A percentile compares a stretch with the other conserved stretches of the same genome.
These are phyloP conservation scores for Aspergillus udagawae DNA, from an alignment of 2,329 filamentous ascomycete genomes.

Conservation along the genomic window DNA sequence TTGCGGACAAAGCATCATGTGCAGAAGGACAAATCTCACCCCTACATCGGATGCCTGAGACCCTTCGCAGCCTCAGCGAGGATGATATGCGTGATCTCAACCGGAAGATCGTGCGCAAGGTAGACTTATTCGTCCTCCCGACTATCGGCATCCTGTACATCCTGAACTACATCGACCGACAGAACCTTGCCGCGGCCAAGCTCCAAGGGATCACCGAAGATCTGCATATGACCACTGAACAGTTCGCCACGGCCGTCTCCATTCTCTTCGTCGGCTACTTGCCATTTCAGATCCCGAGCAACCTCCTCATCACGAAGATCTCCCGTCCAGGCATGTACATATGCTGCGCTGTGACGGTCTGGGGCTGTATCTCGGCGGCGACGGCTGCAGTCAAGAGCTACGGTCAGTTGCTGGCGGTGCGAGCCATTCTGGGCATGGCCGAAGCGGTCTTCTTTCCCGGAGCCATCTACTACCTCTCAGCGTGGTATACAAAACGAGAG, in stretches of 20 bases:
- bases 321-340: slow-evolving; percentile 51
- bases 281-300: slow-evolving; percentile 42
- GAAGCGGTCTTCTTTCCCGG: too few species aligned
- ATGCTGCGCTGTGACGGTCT: slow-evolving; percentile 53
- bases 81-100: slow-evolving; percentile 22
- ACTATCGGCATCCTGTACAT: slow-evolving; percentile 38
- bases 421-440: slow-evolving; percentile 49
- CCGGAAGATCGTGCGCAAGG: slow-evolving; percentile 23
- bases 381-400: slow-evolving; percentile 53
- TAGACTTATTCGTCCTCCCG: slow-evolving; percentile 29
- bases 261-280: slow-evolving; percentile 16
- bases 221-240: slow-evolving; percentile 32
- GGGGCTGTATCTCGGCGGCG: slow-evolving; percentile 58
- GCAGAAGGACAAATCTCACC: slow-evolving; percentile 8
- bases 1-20: too few species aligned
- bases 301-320: slow-evolving; percentile 50
- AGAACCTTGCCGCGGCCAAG: slow-evolving; percentile 37
- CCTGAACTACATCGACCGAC: slow-evolving; percentile 40
- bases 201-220: slow-evolving; percentile 41
- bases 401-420: slow-evolving; percentile 50
- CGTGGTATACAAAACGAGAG: too few species aligned
- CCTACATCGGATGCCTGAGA: slow-evolving; percentile 23
- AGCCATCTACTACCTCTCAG: too few species aligned
- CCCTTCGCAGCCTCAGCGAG: slow-evolving; percentile 18
- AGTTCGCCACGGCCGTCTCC: slow-evolving; percentile 28